Conservation (phyloP, 1,139 yeast species). For the Ashbya aceris region DNA sequence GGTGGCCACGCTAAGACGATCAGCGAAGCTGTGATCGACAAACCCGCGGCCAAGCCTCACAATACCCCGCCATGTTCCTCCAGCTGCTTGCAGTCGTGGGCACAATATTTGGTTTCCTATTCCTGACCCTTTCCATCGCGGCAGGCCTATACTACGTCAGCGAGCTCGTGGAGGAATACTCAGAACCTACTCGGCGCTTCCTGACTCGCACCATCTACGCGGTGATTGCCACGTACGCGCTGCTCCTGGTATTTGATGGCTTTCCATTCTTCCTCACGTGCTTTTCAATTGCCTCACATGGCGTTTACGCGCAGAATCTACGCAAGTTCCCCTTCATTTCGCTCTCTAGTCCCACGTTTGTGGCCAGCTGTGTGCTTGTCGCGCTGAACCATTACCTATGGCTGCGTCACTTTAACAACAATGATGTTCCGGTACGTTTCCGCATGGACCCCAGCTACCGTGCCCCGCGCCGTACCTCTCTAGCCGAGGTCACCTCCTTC, state of each 20-base stretch:
- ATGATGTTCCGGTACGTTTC: slow-evolving; percentile 40
- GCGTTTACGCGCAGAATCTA: slow-evolving; percentile 67
- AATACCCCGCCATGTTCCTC: slow-evolving; percentile 37
- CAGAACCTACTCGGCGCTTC: slow-evolving; percentile 71
- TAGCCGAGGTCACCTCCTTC: slow-evolving; percentile 85
- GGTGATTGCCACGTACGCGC: slow-evolving; percentile 44
- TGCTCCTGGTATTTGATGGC: slow-evolving; percentile 61
- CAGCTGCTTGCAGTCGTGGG: slow-evolving; percentile 59
- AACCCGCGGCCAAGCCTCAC: not conserved
- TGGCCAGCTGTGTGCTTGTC: slow-evolving; percentile 64
- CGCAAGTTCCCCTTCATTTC: slow-evolving; percentile 76
- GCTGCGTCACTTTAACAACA: slow-evolving; percentile 77
- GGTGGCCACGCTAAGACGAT: not conserved
- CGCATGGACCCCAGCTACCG: slow-evolving; percentile 48
- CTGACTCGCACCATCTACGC: slow-evolving; percentile 53
- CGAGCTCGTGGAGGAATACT: slow-evolving; percentile 88
- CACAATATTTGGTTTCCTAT: slow-evolving; percentile 60
- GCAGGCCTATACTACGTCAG: slow-evolving; percentile 87
- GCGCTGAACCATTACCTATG: slow-evolving; percentile 77
- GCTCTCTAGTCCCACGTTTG: slow-evolving; percentile 60
- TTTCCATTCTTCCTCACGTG: slow-evolving; percentile 62
- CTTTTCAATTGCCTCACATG: slow-evolving; percentile 62
- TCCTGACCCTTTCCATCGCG: slow-evolving; percentile 65
- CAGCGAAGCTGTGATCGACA: not conserved
- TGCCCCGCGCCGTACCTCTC: slow-evolving; percentile 68